Percentiles rank a stretch among this genome's conserved stretches.
Evolutionary conservation across 2,329 filamentous ascomycete genomes (phyloP).

Genomic region (Trematosphaeria pertusa): DNA sequence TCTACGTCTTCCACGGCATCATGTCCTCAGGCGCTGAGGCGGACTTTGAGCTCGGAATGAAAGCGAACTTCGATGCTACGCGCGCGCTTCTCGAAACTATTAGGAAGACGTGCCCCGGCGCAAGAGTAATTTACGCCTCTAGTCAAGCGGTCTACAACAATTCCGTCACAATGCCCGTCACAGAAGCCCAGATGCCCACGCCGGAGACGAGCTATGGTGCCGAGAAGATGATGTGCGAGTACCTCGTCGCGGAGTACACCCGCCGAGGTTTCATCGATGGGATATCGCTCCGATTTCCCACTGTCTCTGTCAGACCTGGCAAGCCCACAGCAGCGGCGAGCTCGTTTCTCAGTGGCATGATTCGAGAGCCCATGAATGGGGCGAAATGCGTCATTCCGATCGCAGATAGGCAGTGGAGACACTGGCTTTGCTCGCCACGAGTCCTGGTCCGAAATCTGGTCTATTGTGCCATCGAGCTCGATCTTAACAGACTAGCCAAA

Average conservation of each 20-base stretch:
- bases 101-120: slow-evolving; percentile 57
- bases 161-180: slow-evolving; percentile 46
- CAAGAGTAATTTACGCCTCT: slow-evolving; percentile 64
- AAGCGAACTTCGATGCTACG: slow-evolving; percentile 65
- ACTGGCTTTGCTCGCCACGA: slow-evolving; percentile 63
- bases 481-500: slow-evolving; percentile 51
- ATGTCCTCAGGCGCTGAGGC: slow-evolving; percentile 69
- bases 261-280: slow-evolving; percentile 63
- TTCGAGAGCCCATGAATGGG: slow-evolving; percentile 65
- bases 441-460: slow-evolving; percentile 60
- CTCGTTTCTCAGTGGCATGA: slow-evolving; percentile 66
- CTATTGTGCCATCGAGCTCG: slow-evolving; percentile 50
- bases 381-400: slow-evolving; percentile 57
- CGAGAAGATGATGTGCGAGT: slow-evolving; percentile 66
- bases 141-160: slow-evolving; percentile 68
- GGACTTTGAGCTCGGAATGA: slow-evolving; percentile 63
- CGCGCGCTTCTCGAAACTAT: slow-evolving; percentile 60
- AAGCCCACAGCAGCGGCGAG: slow-evolving; percentile 64
- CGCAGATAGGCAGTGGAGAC: slow-evolving; percentile 52
- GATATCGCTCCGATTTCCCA: slow-evolving; percentile 64
- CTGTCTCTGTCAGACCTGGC: slow-evolving; percentile 64
- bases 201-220: slow-evolving; percentile 67
- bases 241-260: slow-evolving; percentile 66
- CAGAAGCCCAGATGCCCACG: slow-evolving; percentile 55
- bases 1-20: slow-evolving; percentile 68